phyloP scores from a whole-genome alignment of 495 filamentous ascomycete species.

The Neurospora intermedia region DNA sequence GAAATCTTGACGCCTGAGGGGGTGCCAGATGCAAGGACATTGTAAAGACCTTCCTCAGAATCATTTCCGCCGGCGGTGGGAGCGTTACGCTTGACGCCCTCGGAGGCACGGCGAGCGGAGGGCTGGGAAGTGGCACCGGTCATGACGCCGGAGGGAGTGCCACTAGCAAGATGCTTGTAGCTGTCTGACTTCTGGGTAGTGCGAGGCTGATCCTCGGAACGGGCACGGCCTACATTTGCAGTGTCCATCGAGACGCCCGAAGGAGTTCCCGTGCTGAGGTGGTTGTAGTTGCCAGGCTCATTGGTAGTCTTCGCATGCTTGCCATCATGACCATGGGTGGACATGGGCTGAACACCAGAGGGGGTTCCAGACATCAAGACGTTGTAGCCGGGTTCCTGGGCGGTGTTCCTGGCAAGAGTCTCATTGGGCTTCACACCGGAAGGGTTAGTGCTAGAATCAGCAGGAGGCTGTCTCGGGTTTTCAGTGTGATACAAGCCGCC shows the following conservation, averaged over 20 bases:
- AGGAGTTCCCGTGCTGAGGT: slow-evolving; percentile 18
- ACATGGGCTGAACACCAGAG: neutral
- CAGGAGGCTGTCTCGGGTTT: neutral
- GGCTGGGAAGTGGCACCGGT: neutral
- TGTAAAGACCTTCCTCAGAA: slow-evolving; percentile 8
- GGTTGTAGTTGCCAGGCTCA: slow-evolving; percentile 17
- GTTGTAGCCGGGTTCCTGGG: neutral
- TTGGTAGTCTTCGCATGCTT: neutral
- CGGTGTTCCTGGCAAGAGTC: neutral
- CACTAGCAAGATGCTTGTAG: slow-evolving; percentile 1
- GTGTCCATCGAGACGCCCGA: slow-evolving; percentile 18
- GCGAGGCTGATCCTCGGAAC: neutral
- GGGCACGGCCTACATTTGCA: neutral
- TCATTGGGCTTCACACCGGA: neutral
- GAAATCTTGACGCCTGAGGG: slow-evolving; percentile 16
- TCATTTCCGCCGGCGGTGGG: neutral
- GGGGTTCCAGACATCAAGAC: neutral
- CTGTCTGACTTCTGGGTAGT: neutral
- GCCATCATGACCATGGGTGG: neutral
- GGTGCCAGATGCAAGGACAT: slow-evolving; percentile 14
- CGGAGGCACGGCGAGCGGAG: neutral
- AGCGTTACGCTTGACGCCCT: neutral
- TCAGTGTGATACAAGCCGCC: neutral
- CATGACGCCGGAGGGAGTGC: neutral
- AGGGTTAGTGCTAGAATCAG: neutral